phyloP scores from a whole-genome alignment of 805 yeast species.

The Wickerhamomyces rabaulensis region DNA sequence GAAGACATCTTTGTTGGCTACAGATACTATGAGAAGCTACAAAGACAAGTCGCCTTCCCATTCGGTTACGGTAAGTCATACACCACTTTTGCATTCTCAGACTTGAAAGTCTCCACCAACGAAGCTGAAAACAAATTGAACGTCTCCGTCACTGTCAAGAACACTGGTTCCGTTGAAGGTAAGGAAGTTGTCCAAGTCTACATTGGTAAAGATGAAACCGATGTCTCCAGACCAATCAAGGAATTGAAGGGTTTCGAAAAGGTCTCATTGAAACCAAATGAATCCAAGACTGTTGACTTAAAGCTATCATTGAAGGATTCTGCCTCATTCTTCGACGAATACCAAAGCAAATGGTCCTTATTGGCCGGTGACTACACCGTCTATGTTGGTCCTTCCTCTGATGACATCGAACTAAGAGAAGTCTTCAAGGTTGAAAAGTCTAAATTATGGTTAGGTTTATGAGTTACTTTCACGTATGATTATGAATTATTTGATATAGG shows the following conservation, averaged over 20 bases:
- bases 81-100: conserved; percentile 40
- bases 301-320: conserved; percentile 41
- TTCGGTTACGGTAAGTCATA: conserved; percentile 63
- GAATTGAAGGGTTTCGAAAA: conserved; percentile 58
- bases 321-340: conserved; percentile 49
- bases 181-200: conserved; percentile 54
- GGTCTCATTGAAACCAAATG: conserved; percentile 41
- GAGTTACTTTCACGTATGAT: background rate
- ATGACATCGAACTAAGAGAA: conserved; percentile 11
- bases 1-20: conserved; percentile 66
- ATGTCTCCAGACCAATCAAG: conserved; percentile 45
- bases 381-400: conserved; percentile 35
- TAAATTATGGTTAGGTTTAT: background rate
- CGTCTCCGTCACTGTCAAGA: conserved; percentile 37
- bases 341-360: conserved; percentile 42
- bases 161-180: conserved; percentile 45
- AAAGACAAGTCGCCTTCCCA: conserved; percentile 46
- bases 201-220: conserved; percentile 30
- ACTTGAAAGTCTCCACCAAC: conserved; percentile 29
- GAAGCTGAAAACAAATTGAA: conserved; percentile 22
- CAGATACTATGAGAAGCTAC: conserved; percentile 50
- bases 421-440: conserved; percentile 3
- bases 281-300: conserved; percentile 32
- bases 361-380: conserved; percentile 47
- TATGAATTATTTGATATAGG: background rate